phyloP scores from a whole-genome alignment of 768 basidiomycete genomes.

The Neoboletus subvelutipes region DNA sequence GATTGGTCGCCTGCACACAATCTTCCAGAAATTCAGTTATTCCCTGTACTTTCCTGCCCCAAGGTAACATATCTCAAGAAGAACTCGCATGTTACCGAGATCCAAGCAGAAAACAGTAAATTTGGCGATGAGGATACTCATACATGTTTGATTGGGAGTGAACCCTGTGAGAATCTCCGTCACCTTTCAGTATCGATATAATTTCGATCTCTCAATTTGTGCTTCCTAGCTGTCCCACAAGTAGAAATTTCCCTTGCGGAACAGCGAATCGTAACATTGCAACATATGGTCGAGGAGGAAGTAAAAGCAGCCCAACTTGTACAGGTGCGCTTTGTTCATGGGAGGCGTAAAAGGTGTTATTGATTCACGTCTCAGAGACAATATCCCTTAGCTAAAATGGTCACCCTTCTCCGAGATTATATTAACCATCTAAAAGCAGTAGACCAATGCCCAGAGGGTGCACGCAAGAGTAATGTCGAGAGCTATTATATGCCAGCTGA shows the following conservation, averaged over 20 bases:
- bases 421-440: conserved; percentile 50
- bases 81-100: conserved; percentile 42
- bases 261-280: conserved; percentile 53
- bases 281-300: conserved; percentile 18
- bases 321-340: conserved; percentile 15
- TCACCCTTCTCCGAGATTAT: conserved; percentile 60
- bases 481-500: conserved; percentile 69
- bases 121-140: conserved; percentile 89
- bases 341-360: neutral
- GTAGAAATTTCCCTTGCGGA: conserved; percentile 63
- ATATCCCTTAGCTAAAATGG: conserved; percentile 45
- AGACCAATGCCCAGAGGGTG: conserved; percentile 36
- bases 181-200: neutral
- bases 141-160: conserved; percentile 71
- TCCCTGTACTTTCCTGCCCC: conserved; percentile 76
- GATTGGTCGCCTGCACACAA: conserved; percentile 55
- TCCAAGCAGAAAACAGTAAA: conserved; percentile 56
- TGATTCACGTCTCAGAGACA: conserved; percentile 23
- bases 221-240: conserved; percentile 52
- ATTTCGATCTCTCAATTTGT: conserved; percentile 9
- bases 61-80: conserved; percentile 80
- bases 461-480: conserved; percentile 36
- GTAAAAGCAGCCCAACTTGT: conserved; percentile 1
- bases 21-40: conserved; percentile 61
- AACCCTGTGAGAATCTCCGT: conserved; percentile 51